phyloP scores from a whole-genome alignment of 1,284 basidiomycete species.

The Puccinia polysora region DNA sequence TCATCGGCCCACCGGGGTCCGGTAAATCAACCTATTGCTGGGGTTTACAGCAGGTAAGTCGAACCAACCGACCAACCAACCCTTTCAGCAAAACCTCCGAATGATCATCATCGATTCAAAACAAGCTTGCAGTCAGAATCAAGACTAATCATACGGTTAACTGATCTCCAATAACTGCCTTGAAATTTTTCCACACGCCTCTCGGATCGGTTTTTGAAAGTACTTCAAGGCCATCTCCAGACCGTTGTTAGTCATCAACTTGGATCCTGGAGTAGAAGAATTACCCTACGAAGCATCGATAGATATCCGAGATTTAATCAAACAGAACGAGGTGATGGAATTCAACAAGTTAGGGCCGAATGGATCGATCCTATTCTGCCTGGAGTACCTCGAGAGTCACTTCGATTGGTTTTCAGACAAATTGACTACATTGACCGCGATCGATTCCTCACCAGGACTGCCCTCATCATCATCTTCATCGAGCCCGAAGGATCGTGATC shows the following conservation, averaged over 20 bases:
- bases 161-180: too few relatives aligned
- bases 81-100: neutral
- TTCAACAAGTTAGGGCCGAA: conserved; percentile 86
- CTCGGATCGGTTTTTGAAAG: conserved; percentile 48
- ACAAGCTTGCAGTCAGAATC: too few relatives aligned
- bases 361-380: conserved; percentile 92
- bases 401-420: conserved; percentile 80
- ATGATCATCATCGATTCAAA: too few relatives aligned
- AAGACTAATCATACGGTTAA: too few relatives aligned
- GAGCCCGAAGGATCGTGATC: neutral
- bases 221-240: conserved; percentile 79
- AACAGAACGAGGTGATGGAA: conserved; percentile 80
- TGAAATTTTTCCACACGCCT: too few relatives aligned
- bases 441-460: neutral
- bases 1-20: conserved; percentile 85
- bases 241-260: conserved; percentile 83
- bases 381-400: conserved; percentile 94
- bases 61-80: neutral
- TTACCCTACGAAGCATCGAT: conserved; percentile 87
- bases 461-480: conserved; percentile 36
- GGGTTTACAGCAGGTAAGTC: conserved; percentile 66
- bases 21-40: conserved; percentile 93
- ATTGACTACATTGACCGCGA: conserved; percentile 4
- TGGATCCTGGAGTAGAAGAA: conserved; percentile 78
- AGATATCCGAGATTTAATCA: conserved; percentile 79